A percentile compares a stretch with the other conserved stretches of the same genome.
Evolutionary conservation across 228 moss, liverwort and hornwort species (phyloP).

Genomic region (Sphagnum magellanicum): DNA sequence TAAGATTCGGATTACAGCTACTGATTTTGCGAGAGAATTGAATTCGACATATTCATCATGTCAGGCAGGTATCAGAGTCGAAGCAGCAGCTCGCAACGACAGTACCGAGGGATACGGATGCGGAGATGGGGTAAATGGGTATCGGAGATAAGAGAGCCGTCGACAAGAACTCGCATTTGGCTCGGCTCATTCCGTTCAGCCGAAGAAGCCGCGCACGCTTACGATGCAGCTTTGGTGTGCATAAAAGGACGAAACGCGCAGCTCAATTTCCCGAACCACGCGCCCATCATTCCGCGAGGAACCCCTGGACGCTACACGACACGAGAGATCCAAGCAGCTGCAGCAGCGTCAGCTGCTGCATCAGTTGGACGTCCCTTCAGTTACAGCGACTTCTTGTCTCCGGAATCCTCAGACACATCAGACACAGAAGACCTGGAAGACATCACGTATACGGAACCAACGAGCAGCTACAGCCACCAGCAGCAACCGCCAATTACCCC

Average conservation of each 20-base stretch:
- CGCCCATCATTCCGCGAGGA: conserved; percentile 24
- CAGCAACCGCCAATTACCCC: not conserved
- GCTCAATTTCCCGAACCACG: conserved; percentile 43
- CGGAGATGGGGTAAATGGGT: conserved; percentile 58
- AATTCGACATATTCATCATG: conserved; percentile 7
- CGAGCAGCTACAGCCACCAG: not conserved
- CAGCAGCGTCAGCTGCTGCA: conserved; percentile 35
- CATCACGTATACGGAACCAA: conserved; percentile 19
- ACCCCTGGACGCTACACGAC: conserved; percentile 30
- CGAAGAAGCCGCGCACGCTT: conserved; percentile 47
- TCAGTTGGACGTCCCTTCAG: conserved; percentile 34
- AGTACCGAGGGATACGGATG: conserved; percentile 48
- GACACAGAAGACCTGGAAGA: conserved; percentile 17
- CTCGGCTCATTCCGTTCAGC: conserved; percentile 40
- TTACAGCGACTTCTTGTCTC: conserved; percentile 38
- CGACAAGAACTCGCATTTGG: conserved; percentile 44
- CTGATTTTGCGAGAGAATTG: too few species aligned
- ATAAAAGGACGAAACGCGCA: conserved; percentile 27
- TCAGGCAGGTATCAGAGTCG: conserved; percentile 14
- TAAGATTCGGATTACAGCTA: too few species aligned
- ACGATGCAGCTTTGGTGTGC: conserved; percentile 43
- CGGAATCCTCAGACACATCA: conserved; percentile 20
- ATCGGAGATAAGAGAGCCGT: conserved; percentile 36
- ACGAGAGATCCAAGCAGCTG: conserved; percentile 44
- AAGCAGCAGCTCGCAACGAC: conserved; percentile 17